Evolutionary conservation across 1,284 basidiomycete species (phyloP).

Genomic region (Sanghuangporus baumii): DNA sequence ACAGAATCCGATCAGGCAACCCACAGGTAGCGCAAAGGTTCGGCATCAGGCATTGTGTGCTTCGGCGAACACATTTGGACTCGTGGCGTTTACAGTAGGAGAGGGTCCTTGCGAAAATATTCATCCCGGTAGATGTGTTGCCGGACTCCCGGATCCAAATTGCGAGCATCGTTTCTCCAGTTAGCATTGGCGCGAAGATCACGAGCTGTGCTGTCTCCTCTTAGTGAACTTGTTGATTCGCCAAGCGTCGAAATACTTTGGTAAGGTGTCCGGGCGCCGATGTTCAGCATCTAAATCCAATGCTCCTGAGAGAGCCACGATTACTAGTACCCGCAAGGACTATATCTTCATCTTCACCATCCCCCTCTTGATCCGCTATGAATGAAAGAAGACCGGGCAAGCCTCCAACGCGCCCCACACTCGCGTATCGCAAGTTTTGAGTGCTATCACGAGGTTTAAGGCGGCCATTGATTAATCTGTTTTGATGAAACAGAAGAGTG

Average conservation of each 20-base stretch:
- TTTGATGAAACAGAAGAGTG: neutral
- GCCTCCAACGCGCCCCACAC: neutral
- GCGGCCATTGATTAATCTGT: neutral
- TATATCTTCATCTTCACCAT: neutral
- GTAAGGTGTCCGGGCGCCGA: neutral
- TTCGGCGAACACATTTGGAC: neutral
- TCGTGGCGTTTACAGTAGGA: neutral
- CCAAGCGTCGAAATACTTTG: neutral
- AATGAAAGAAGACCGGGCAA: neutral
- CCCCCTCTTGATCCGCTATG: neutral
- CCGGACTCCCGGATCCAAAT: neutral
- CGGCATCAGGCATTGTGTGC: neutral
- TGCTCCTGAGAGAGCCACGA: neutral
- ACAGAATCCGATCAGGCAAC: neutral
- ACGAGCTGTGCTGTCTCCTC: neutral
- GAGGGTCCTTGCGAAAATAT: neutral
- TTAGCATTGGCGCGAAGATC: neutral
- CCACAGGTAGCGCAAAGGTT: neutral
- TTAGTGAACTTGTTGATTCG: neutral
- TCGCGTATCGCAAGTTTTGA: neutral
- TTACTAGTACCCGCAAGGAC: neutral
- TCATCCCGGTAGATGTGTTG: neutral
- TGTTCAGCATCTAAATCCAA: neutral
- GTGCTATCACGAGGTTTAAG: neutral
- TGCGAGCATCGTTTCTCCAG: neutral